A percentile compares a stretch with the other conserved stretches of the same genome.
Evolutionary conservation across 2,329 filamentous ascomycete species (phyloP).

Genomic region (Tolypocladium inflatum): DNA sequence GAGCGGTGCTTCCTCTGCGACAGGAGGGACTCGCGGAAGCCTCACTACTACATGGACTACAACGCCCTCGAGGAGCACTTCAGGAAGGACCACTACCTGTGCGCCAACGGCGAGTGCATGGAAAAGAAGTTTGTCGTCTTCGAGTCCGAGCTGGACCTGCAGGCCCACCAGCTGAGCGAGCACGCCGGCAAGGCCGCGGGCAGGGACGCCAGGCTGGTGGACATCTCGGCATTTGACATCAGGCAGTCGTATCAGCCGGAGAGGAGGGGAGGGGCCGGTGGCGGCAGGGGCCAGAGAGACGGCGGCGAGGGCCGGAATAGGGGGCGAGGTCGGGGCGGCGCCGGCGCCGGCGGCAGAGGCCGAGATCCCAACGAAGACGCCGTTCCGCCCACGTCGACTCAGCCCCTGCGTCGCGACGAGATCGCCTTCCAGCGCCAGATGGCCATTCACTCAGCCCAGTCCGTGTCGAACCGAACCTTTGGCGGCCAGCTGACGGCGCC

Average conservation of each 20-base stretch:
- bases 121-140: constrained; percentile 99
- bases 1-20: constrained; percentile 95
- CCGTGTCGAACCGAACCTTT: constrained; percentile 70
- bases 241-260: constrained; percentile 62
- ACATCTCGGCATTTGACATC: constrained; percentile 79
- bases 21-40: constrained; percentile 55
- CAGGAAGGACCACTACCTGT: constrained; percentile 76
- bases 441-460: constrained; percentile 82
- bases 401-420: constrained; percentile 76
- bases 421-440: constrained; percentile 86
- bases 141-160: constrained; percentile 86
- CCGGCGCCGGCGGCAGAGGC: constrained; percentile 44
- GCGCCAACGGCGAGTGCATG: constrained; percentile 74
- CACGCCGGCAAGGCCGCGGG: constrained; percentile 82
- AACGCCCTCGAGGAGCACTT: constrained; percentile 81
- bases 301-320: constrained; percentile 26
- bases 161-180: constrained; percentile 79
- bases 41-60: constrained; percentile 89
- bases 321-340: constrained; percentile 22
- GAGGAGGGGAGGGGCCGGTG: constrained; percentile 29
- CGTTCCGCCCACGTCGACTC: constrained; percentile 65
- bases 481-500: constrained; percentile 64
- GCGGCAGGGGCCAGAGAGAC: constrained; percentile 32
- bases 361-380: constrained; percentile 82
- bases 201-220: constrained; percentile 74